Conservation (phyloP, 1,284 basidiomycete genomes). For the Cystobasidium slooffiae region DNA sequence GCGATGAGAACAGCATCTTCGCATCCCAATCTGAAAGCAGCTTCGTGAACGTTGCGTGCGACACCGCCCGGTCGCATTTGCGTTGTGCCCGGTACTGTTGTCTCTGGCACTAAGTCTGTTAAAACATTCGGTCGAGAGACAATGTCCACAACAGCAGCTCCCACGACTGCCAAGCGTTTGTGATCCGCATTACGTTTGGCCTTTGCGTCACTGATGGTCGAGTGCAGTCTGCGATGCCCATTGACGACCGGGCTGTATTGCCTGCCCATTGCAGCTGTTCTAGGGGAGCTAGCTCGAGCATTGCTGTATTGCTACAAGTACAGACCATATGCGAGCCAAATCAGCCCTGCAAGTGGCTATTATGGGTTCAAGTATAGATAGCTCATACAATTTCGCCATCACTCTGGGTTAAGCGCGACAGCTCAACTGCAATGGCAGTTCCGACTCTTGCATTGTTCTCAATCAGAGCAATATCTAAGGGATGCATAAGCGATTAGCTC, state of each 20-base stretch:
- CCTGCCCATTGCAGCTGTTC: too few species aligned
- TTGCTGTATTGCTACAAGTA: background rate
- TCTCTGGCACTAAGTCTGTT: conserved; percentile 60
- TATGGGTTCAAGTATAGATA: background rate
- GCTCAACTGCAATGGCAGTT: conserved; percentile 77
- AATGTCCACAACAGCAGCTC: conserved; percentile 84
- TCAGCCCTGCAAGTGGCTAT: background rate
- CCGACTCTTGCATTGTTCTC: conserved; percentile 90
- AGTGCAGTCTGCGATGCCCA: background rate
- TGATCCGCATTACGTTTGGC: background rate
- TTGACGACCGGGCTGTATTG: too few species aligned
- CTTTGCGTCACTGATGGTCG: background rate
- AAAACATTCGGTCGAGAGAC: conserved; percentile 59
- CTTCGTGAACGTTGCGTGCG: conserved; percentile 89
- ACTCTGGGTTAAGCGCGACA: conserved; percentile 64
- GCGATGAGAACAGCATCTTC: conserved; percentile 59
- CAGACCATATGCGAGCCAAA: background rate
- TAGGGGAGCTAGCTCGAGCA: background rate
- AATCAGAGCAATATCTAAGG: conserved; percentile 82
- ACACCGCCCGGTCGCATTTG: conserved; percentile 83
- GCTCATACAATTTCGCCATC: conserved; percentile 23
- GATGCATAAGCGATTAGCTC: background rate
- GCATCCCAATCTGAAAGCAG: conserved; percentile 68
- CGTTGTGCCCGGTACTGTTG: conserved; percentile 81
- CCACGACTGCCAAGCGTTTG: conserved; percentile 68